Percentiles rank a stretch among this genome's conserved stretches.
These are phyloP conservation scores for Spathaspora hagerdaliae DNA, from an alignment of 805 yeast species.

Conservation along the genomic window DNA sequence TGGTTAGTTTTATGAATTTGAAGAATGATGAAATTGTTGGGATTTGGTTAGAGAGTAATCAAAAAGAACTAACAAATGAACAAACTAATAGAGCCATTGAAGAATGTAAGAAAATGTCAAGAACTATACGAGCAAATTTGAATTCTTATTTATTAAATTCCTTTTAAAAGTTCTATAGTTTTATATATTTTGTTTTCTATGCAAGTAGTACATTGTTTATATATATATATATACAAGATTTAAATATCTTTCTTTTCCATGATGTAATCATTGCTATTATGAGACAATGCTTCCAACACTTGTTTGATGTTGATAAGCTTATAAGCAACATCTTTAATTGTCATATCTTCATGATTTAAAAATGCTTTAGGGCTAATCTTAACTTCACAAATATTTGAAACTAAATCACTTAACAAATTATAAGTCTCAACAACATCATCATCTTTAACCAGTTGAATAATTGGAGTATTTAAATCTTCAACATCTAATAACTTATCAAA, in stretches of 20 bases:
- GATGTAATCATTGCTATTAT: neutral
- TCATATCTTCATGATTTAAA: conserved; percentile 21
- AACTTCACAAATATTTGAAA: conserved; percentile 32
- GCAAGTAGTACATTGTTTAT: too few species aligned
- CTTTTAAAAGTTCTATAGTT: neutral
- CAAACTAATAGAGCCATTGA: conserved; percentile 26
- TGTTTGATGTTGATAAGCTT: conserved; percentile 32
- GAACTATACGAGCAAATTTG: conserved; percentile 39
- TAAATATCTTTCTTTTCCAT: conserved; percentile 5
- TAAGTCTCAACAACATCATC: conserved; percentile 28
- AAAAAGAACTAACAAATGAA: conserved; percentile 15
- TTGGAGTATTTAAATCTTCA: conserved; percentile 22
- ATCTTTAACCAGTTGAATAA: conserved; percentile 19
- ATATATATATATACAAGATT: neutral
- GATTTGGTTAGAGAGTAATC: conserved; percentile 41
- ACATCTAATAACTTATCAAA: conserved; percentile 27
- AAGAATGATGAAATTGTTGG: conserved; percentile 58
- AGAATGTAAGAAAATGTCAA: conserved; percentile 43
- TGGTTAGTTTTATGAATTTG: conserved; percentile 52
- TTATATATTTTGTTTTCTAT: too few species aligned
- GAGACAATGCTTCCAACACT: conserved; percentile 30
- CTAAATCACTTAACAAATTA: conserved; percentile 21
- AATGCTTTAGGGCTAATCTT: conserved; percentile 36
- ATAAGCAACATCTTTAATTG: conserved; percentile 23
- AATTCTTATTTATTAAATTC: conserved; percentile 38